Percentiles rank a stretch among this genome's conserved stretches.
These are phyloP conservation scores for Suhomyces sp. DNA, from an alignment of 805 yeast species.

Conservation along the genomic window DNA sequence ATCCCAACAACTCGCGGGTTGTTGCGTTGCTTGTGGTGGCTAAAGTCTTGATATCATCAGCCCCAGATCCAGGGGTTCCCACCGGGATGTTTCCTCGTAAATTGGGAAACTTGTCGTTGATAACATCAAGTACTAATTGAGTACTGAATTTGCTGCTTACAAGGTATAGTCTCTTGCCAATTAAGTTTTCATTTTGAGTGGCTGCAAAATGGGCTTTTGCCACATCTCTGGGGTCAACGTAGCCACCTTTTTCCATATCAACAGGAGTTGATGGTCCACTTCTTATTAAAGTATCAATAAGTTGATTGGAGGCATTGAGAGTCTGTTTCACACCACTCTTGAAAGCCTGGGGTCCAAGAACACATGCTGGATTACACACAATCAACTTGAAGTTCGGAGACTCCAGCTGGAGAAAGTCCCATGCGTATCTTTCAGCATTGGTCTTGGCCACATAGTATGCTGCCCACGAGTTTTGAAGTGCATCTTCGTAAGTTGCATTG, in stretches of 20 bases:
- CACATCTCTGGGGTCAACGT: constrained; percentile 15
- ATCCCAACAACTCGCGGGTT: constrained; percentile 18
- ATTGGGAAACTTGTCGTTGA: constrained; percentile 24
- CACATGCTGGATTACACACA: constrained; percentile 15
- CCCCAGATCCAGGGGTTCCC: constrained; percentile 17
- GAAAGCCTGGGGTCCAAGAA: constrained; percentile 20
- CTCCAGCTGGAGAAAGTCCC: constrained; percentile 24
- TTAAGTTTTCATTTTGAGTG: constrained; percentile 10
- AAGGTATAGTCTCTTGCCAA: constrained; percentile 12
- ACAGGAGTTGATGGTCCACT: constrained; percentile 6
- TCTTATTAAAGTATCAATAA: constrained; percentile 9
- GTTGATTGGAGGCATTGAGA: constrained; percentile 14
- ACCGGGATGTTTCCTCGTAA: constrained; percentile 15
- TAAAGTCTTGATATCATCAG: neutral
- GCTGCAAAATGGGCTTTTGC: constrained; percentile 21
- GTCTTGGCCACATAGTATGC: constrained; percentile 32
- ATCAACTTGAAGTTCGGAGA: constrained; percentile 14
- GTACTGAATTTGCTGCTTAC: constrained; percentile 14
- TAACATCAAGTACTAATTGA: constrained; percentile 20
- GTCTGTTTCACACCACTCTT: constrained; percentile 13
- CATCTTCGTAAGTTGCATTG: constrained; percentile 16
- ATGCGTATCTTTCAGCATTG: constrained; percentile 33
- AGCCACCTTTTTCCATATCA: constrained; percentile 4
- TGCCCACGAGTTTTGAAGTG: constrained; percentile 17
- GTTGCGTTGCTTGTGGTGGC: constrained; percentile 13